Conservation (phyloP, 768 basidiomycete species). For the Mycena belliarum region DNA sequence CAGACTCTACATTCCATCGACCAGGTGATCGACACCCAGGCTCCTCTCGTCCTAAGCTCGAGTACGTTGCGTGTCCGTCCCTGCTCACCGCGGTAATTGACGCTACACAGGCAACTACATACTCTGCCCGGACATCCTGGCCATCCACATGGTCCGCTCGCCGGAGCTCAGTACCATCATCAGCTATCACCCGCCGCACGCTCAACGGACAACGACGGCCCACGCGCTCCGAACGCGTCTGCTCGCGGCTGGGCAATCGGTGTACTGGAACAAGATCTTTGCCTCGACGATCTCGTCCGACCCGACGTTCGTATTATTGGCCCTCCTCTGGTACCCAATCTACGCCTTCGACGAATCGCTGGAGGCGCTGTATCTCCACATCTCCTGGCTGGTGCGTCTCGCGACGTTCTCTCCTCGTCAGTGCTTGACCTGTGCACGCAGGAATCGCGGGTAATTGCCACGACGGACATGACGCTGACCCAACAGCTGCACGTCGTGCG, state of each 20-base stretch:
- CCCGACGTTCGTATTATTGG: slow-evolving; percentile 55
- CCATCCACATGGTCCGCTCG: slow-evolving; percentile 55
- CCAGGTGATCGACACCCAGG: slow-evolving; percentile 53
- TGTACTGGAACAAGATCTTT: slow-evolving; percentile 49
- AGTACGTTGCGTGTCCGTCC: slow-evolving; percentile 27
- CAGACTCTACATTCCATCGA: slow-evolving; percentile 21
- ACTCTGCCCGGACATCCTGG: slow-evolving; percentile 49
- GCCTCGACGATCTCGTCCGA: slow-evolving; percentile 36
- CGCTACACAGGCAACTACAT: slow-evolving; percentile 30
- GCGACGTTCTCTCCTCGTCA: slow-evolving; percentile 8
- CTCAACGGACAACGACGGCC: slow-evolving; percentile 37
- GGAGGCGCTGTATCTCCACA: slow-evolving; percentile 51
- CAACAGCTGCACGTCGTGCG: slow-evolving; percentile 56
- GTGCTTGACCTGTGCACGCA: slow-evolving; percentile 20
- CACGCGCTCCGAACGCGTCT: slow-evolving; percentile 36
- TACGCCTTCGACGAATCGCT: slow-evolving; percentile 65
- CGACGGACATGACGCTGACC: slow-evolving; percentile 44
- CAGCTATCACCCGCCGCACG: slow-evolving; percentile 41
- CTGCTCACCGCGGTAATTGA: neutral
- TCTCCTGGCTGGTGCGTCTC: slow-evolving; percentile 44
- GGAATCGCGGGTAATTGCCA: slow-evolving; percentile 47
- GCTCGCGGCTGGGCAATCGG: slow-evolving; percentile 38
- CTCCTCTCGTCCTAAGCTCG: slow-evolving; percentile 42
- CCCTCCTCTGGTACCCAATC: slow-evolving; percentile 57
- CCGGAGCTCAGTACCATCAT: slow-evolving; percentile 41